Percentiles rank a stretch among this genome's conserved stretches.
Conservation (phyloP, 148 eudicot species). For the Rhododendron molle region DNA sequence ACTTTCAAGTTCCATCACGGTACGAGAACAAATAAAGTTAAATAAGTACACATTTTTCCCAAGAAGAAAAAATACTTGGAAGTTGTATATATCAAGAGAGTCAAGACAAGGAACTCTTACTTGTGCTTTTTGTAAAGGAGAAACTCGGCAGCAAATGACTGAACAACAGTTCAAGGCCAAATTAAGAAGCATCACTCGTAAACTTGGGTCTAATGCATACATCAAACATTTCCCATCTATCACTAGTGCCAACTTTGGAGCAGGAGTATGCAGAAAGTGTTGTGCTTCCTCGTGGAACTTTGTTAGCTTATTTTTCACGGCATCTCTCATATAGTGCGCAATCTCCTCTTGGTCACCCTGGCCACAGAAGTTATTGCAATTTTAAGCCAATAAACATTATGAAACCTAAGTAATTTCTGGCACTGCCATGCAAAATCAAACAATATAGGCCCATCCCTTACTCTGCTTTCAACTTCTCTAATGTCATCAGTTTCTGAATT, state of each 20-base stretch:
- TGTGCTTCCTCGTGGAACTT: constrained; percentile 80
- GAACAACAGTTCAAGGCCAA: constrained; percentile 81
- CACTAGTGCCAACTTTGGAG: constrained; percentile 71
- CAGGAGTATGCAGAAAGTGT: too few relatives aligned
- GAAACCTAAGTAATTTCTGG: background rate
- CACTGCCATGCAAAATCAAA: background rate
- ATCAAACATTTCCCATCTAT: constrained; percentile 97
- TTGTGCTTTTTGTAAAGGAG: constrained; percentile 97
- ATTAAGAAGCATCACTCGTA: constrained; percentile 75
- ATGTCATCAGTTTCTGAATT: constrained; percentile 91
- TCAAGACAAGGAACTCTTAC: constrained; percentile 17
- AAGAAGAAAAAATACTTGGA: background rate
- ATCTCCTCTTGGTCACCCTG: constrained; percentile 93
- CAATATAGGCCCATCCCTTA: constrained; percentile 20
- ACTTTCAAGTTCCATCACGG: too few relatives aligned
- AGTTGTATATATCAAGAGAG: too few relatives aligned
- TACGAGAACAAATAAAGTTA: too few relatives aligned
- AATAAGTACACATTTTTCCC: too few relatives aligned
- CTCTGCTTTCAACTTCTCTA: constrained; percentile 85
- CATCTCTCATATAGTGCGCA: constrained; percentile 63
- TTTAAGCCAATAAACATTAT: background rate
- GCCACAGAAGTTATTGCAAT: constrained; percentile 3
- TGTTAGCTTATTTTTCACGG: constrained; percentile 57
- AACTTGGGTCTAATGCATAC: constrained; percentile 86
- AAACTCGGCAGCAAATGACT: constrained; percentile 96